Evolutionary conservation across 495 filamentous ascomycete genomes (phyloP), one percentile per base, ranked within the genome.

Genomic region (Penicillium fimorum): DNA sequence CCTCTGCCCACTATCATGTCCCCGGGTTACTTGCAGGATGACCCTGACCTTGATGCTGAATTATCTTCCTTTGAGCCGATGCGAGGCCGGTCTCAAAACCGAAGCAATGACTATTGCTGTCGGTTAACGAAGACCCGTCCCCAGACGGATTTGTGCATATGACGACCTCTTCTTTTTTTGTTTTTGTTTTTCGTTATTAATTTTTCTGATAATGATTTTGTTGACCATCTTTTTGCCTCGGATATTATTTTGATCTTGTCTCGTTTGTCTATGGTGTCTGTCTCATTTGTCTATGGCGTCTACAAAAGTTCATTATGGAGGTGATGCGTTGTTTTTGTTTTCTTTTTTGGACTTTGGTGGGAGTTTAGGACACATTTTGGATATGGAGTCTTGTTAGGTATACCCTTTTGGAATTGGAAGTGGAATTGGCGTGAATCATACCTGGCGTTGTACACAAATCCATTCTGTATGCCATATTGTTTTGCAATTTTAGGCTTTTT

Each of bases 1-100:
- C 61, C 55, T 20, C 53, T 65, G 15, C 64, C 64, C 7, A 65
- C 64, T 5, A 63, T 59, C 27, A 27, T 57, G 12, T 65, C 64
- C 27, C 64, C 61, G 1, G 66, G 55, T 22, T 47, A 57, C 11
- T 41, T 57, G 25, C 49, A 50, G 12, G 37, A 38, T 41, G 53
- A 30, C 10, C 55, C 54, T 15, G 61, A 56, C 18, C 30, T n/a
- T 30, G 58, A 43, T 11, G 8, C 17, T 4, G 54, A 53, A 20
- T 47, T 49, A 22, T 25, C n/a, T 38, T 22, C 27, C 1, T 17
- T 43, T 38, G 73, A 69, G 22, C 1, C 46, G 10, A 32, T 50
- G 38, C 68, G 74, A 43, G 72, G 71, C 15, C 64, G 72, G 11
- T 47, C 68, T 46, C 64, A 70, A 33, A 71, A 59, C 44, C 69